A percentile compares a stretch with the other conserved stretches of the same genome.
phyloP scores from a whole-genome alignment of 179 eudicot genomes.

The Beta macrorhiza region DNA sequence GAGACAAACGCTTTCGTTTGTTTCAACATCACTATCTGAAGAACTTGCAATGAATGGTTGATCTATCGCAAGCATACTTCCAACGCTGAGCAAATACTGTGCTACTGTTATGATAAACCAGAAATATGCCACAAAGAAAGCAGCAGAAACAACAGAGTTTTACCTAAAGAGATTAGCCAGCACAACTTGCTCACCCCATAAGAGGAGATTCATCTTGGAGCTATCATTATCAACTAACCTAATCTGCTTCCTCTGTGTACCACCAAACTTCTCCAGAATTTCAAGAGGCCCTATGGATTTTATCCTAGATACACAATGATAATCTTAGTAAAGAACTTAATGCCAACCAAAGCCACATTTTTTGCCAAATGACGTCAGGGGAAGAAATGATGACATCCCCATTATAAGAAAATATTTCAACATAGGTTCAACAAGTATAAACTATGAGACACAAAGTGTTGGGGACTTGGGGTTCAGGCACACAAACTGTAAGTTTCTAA shows the following conservation, averaged over 20 bases:
- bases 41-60: slow-evolving; percentile 68
- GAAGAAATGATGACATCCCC: not conserved
- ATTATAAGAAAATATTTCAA: not conserved
- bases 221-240: slow-evolving; percentile 76
- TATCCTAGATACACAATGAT: slow-evolving; percentile 50
- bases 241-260: slow-evolving; percentile 63
- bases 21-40: slow-evolving; percentile 38
- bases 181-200: slow-evolving; percentile 94
- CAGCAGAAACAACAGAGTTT: slow-evolving; percentile 20
- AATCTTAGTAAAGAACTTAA: not conserved
- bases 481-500: not conserved
- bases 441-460: not conserved
- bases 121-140: slow-evolving; percentile 16
- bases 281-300: slow-evolving; percentile 69
- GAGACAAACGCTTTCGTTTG: slow-evolving; percentile 52
- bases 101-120: slow-evolving; percentile 14
- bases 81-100: slow-evolving; percentile 47
- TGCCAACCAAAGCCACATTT: not conserved
- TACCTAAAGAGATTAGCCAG: slow-evolving; percentile 83
- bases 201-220: slow-evolving; percentile 47
- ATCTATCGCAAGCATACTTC: slow-evolving; percentile 94
- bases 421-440: not conserved
- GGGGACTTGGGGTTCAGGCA: no score
- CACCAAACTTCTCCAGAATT: slow-evolving; percentile 54
- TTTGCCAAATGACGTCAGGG: not conserved